Percentiles rank a stretch among this genome's conserved stretches.
Conservation (phyloP, 768 basidiomycete genomes). For the Suillus cothurnatus region DNA sequence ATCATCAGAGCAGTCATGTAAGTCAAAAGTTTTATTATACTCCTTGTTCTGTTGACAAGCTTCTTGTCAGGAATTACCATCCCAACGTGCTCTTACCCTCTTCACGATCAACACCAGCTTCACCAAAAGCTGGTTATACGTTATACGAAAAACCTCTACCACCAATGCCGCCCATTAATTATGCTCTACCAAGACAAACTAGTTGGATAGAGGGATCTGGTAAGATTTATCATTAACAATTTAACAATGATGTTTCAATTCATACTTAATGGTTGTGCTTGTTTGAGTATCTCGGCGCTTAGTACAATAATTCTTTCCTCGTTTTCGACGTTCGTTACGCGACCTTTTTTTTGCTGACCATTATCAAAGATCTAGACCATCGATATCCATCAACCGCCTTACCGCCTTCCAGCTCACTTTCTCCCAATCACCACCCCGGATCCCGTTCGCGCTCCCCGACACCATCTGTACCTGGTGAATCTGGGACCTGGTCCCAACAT, state of each 20-base stretch:
- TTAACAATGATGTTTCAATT: background rate
- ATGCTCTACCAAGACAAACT: constrained; percentile 10
- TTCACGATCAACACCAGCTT: constrained; percentile 27
- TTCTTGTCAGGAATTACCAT: constrained; percentile 23
- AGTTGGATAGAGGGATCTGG: constrained; percentile 32
- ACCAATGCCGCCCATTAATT: constrained; percentile 31
- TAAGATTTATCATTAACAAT: constrained; percentile 24
- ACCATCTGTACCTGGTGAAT: constrained; percentile 31
- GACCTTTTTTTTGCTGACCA: constrained; percentile 20
- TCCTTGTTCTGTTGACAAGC: constrained; percentile 1
- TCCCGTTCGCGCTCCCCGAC: constrained; percentile 44
- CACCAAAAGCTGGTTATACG: constrained; percentile 15
- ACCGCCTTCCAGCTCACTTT: constrained; percentile 35
- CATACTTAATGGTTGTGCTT: background rate
- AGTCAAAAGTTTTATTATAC: constrained; percentile 14
- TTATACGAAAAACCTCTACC: constrained; percentile 40
- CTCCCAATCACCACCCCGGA: constrained; percentile 29
- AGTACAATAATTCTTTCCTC: constrained; percentile 21
- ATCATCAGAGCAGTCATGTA: constrained; percentile 19
- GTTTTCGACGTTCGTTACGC: constrained; percentile 17
- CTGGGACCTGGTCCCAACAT: constrained; percentile 28
- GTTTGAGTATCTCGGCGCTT: constrained; percentile 23
- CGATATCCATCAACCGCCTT: constrained; percentile 33
- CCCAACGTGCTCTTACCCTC: constrained; percentile 27
- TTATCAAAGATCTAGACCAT: constrained; percentile 30